Percentiles rank a stretch among this genome's conserved stretches.
Conservation (phyloP, 2,329 filamentous ascomycete species). For the Ceratocystis smalleyi region DNA sequence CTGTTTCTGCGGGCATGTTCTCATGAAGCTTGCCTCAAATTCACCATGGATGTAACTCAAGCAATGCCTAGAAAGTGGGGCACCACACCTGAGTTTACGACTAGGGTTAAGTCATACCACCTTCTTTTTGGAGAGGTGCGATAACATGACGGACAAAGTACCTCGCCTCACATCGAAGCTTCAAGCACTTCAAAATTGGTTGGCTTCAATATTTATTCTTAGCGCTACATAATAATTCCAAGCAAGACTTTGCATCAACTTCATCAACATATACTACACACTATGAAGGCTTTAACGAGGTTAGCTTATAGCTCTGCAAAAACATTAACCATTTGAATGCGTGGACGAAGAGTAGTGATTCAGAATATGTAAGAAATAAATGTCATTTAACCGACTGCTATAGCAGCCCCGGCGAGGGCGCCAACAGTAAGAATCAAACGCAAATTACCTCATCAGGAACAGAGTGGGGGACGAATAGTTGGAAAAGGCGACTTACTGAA, state of each 20-base stretch:
- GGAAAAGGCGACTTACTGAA: slow-evolving; percentile 20
- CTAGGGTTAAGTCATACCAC: background rate
- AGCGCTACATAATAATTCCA: no score
- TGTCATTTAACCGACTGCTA: slow-evolving; percentile 68
- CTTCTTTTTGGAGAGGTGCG: background rate
- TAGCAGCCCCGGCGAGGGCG: slow-evolving; percentile 77
- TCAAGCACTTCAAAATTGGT: no score
- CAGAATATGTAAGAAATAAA: slow-evolving; percentile 99
- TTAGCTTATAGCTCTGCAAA: background rate
- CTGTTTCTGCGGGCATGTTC: background rate
- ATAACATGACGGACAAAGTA: no score
- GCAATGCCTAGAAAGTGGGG: background rate
- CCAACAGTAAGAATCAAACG: slow-evolving; percentile 84
- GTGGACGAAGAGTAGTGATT: slow-evolving; percentile 25
- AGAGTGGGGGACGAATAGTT: slow-evolving; percentile 15
- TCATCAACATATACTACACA: background rate
- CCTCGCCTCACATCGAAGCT: no score
- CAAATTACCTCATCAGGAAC: slow-evolving; percentile 92
- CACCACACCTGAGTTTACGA: background rate
- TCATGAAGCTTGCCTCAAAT: background rate
- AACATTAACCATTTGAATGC: background rate
- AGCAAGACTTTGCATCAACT: background rate
- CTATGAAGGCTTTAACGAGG: background rate
- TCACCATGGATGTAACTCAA: background rate
- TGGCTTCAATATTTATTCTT: no score